These are phyloP conservation scores for Meyerozyma elateridarum DNA, from an alignment of 1,139 yeast genomes.

Conservation along the genomic window DNA sequence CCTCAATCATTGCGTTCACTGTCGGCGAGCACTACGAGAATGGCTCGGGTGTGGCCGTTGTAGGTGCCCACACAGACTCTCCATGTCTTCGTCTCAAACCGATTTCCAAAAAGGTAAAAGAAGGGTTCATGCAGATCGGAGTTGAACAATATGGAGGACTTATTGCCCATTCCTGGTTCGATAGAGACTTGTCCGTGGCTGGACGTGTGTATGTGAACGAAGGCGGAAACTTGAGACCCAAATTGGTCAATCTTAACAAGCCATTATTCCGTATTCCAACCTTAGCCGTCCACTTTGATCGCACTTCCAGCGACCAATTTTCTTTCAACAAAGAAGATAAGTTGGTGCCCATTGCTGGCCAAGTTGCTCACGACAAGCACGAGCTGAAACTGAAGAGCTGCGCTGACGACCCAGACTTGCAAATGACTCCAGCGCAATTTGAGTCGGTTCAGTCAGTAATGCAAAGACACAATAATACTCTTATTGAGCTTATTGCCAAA, in stretches of 20 bases:
- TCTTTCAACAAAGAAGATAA: slow-evolving; percentile 90
- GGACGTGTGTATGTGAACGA: slow-evolving; percentile 77
- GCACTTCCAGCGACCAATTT: slow-evolving; percentile 71
- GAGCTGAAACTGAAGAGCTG: slow-evolving; percentile 32
- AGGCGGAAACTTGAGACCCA: slow-evolving; percentile 52
- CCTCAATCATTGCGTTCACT: slow-evolving; percentile 83
- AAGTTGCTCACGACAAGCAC: slow-evolving; percentile 38
- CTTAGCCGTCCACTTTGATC: slow-evolving; percentile 85
- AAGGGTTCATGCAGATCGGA: slow-evolving; percentile 85
- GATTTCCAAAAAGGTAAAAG: slow-evolving; percentile 63
- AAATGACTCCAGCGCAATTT: slow-evolving; percentile 51
- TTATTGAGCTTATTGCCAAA: slow-evolving; percentile 63
- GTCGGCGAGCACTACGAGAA: slow-evolving; percentile 69
- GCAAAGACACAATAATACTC: slow-evolving; percentile 70
- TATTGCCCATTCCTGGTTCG: slow-evolving; percentile 90
- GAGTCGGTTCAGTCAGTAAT: slow-evolving; percentile 62
- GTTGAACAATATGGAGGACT: slow-evolving; percentile 97
- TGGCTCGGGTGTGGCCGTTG: slow-evolving; percentile 83
- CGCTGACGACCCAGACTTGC: slow-evolving; percentile 41
- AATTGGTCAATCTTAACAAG: slow-evolving; percentile 70
- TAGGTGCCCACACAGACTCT: slow-evolving; percentile 94
- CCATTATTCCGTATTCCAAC: slow-evolving; percentile 92
- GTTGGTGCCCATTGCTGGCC: slow-evolving; percentile 82
- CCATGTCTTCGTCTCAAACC: slow-evolving; percentile 93
- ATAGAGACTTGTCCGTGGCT: slow-evolving; percentile 85